Percentiles rank a stretch among this genome's conserved stretches.
Evolutionary conservation across 345 rosid genomes (phyloP).

Genomic region (Melastoma malabathricum): DNA sequence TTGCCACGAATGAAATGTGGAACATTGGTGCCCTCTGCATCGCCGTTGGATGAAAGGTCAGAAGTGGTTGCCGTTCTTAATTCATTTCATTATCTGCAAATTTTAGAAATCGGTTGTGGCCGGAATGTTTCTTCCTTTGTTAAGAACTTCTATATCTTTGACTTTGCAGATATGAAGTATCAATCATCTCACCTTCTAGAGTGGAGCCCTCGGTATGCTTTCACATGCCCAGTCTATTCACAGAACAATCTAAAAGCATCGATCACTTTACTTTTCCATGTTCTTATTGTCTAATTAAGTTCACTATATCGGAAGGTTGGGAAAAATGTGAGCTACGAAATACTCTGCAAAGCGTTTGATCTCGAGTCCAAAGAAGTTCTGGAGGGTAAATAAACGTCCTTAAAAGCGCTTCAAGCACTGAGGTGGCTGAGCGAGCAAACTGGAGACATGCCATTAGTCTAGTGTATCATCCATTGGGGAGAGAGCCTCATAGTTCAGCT

Average conservation of each 20-base stretch:
- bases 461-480: no score
- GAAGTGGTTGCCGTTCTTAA: no score
- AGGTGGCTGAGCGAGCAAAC: no score
- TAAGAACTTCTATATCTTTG: no score
- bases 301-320: slow-evolving; percentile 25
- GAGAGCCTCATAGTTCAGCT: no score
- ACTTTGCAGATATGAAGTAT: slow-evolving; percentile 48
- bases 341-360: slow-evolving; percentile 83
- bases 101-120: not conserved
- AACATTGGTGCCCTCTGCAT: no score
- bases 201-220: slow-evolving; percentile 44
- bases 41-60: no score
- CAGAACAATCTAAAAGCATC: not conserved
- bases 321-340: slow-evolving; percentile 47
- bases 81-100: not conserved
- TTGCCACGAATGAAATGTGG: no score
- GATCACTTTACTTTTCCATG: not conserved
- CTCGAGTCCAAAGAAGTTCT: slow-evolving; percentile 44
- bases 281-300: not conserved
- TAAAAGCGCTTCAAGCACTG: not conserved
- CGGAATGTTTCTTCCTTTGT: not conserved
- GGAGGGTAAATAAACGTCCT: slow-evolving; percentile 27
- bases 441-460: not conserved
- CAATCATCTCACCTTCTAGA: slow-evolving; percentile 78
- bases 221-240: slow-evolving; percentile 1